Evolutionary conservation across 441 rosid genomes (phyloP).

Genomic region (Lepidium campestre): DNA sequence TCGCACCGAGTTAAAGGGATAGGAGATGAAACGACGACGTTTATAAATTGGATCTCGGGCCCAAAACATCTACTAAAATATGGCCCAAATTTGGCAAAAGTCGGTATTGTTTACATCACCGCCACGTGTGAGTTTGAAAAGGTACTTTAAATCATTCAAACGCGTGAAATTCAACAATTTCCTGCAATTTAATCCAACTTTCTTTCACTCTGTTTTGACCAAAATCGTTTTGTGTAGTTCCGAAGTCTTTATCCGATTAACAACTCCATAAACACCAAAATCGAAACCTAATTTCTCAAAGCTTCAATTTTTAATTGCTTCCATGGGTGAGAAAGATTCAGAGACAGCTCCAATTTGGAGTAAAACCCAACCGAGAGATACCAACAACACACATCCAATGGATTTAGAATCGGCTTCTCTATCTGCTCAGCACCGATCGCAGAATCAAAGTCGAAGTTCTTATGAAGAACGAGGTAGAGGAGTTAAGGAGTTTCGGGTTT

Average conservation of each 20-base stretch:
- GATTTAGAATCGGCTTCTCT: conserved; percentile 10
- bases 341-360: conserved; percentile 27
- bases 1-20: no score
- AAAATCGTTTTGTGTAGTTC: no score
- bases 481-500: conserved; percentile 22
- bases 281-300: conserved; percentile 3
- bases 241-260: no score
- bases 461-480: conserved; percentile 24
- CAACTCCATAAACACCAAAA: background rate
- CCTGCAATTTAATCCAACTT: no score
- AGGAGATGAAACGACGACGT: no score
- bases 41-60: background rate
- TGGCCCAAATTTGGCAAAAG: background rate
- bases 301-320: background rate
- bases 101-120: no score
- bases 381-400: background rate
- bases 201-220: no score
- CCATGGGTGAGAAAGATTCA: conserved; percentile 21
- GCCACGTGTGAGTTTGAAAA: no score
- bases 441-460: conserved; percentile 13
- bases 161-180: no score
- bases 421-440: conserved; percentile 5
- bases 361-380: conserved; percentile 4
- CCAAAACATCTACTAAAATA: background rate
- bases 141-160: no score